phyloP scores from a whole-genome alignment of 192 early-diverging fungal species.

The Coemansia nantahalensis region DNA sequence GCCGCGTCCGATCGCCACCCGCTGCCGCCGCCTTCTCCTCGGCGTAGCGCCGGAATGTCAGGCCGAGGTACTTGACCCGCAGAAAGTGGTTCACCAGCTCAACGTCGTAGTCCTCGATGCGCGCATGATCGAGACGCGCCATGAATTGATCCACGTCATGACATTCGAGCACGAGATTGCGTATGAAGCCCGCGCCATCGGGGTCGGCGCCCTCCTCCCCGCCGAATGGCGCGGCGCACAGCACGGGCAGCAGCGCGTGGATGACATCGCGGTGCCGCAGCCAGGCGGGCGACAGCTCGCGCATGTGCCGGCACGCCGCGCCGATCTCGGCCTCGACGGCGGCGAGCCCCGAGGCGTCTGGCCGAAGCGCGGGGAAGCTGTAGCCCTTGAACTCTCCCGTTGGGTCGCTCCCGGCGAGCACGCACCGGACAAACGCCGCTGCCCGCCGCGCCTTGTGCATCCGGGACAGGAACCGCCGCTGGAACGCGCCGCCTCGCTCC shows the following conservation, averaged over 20 bases:
- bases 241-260: slow-evolving; percentile 28
- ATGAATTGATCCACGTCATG: slow-evolving; percentile 13
- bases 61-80: slow-evolving; percentile 35
- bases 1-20: neutral
- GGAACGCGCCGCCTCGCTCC: slow-evolving; percentile 20
- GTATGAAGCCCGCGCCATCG: slow-evolving; percentile 10
- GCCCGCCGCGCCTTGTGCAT: slow-evolving; percentile 27
- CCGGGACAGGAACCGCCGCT: slow-evolving; percentile 6
- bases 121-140: slow-evolving; percentile 9
- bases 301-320: slow-evolving; percentile 15
- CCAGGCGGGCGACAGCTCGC: slow-evolving; percentile 12
- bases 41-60: slow-evolving; percentile 47
- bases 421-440: slow-evolving; percentile 28
- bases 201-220: slow-evolving; percentile 9
- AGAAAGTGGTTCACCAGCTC: slow-evolving; percentile 42
- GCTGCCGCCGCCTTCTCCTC: slow-evolving; percentile 15
- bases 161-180: slow-evolving; percentile 13
- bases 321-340: slow-evolving; percentile 24
- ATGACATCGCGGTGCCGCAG: slow-evolving; percentile 25
- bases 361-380: slow-evolving; percentile 29
- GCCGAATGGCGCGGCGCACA: slow-evolving; percentile 8
- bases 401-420: slow-evolving; percentile 36
- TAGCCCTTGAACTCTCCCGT: slow-evolving; percentile 32
- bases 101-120: slow-evolving; percentile 33
- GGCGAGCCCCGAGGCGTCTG: slow-evolving; percentile 17